Evolutionary conservation across 352 stramenopile species (phyloP).

Genomic region (Phytophthora citrophthora): DNA sequence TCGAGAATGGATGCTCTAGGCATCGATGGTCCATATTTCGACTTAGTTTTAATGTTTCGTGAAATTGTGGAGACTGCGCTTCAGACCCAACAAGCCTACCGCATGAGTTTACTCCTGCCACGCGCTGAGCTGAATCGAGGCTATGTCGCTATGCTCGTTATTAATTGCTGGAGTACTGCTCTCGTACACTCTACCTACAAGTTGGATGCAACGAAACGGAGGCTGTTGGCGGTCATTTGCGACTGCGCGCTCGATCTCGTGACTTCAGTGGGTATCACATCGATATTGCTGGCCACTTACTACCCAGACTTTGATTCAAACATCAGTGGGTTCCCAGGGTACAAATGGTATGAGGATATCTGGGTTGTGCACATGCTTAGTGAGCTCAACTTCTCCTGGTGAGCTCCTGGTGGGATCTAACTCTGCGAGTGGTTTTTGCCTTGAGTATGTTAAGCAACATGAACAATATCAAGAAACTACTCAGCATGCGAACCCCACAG

Average conservation of each 20-base stretch:
- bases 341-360: constrained; percentile 39
- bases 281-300: too few species aligned
- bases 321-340: background rate
- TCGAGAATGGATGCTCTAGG: too few species aligned
- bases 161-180: too few species aligned
- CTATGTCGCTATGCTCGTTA: too few species aligned
- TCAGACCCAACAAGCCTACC: constrained; percentile 28
- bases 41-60: constrained; percentile 8
- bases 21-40: too few species aligned
- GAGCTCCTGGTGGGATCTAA: constrained; percentile 23
- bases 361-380: constrained; percentile 41
- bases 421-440: constrained; percentile 21
- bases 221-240: too few species aligned
- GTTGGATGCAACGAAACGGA: too few species aligned
- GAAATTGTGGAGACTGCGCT: constrained; percentile 28
- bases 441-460: constrained; percentile 27
- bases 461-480: constrained; percentile 33
- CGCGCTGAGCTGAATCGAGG: too few species aligned
- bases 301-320: constrained; percentile 23
- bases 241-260: too few species aligned
- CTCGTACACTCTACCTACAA: too few species aligned
- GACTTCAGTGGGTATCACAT: too few species aligned
- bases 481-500: constrained; percentile 4
- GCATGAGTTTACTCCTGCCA: constrained; percentile 16
- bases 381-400: constrained; percentile 43